These are phyloP conservation scores for Rosa hybrid DNA, from an alignment of 331 rosid genomes.

Conservation along the genomic window DNA sequence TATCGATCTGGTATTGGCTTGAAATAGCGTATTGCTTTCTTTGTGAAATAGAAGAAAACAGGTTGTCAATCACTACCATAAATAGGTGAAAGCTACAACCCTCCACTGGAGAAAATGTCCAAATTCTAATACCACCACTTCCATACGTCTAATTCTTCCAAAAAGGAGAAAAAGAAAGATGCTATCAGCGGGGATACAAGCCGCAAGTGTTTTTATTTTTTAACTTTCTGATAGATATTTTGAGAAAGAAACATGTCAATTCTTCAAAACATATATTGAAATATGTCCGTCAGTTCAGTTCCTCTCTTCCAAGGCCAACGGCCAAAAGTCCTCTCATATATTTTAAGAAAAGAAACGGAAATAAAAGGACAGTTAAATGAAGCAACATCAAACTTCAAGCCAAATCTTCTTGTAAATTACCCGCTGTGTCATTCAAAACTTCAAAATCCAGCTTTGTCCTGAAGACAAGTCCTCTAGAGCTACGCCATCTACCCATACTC, in stretches of 20 bases:
- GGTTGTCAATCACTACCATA: neutral
- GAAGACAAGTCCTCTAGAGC: conserved; percentile 44
- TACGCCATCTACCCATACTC: conserved; percentile 68
- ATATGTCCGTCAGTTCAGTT: conserved; percentile 1
- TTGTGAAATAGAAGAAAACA: neutral
- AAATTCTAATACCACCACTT: neutral
- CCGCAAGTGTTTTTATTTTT: neutral
- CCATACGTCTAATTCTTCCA: neutral
- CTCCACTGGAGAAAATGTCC: neutral
- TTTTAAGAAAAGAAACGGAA: neutral
- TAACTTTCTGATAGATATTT: neutral
- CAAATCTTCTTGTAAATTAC: conserved; percentile 42
- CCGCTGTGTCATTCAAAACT: conserved; percentile 66
- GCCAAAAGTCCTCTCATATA: conserved; percentile 27
- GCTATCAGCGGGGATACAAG: neutral
- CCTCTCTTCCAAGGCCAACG: conserved; percentile 24
- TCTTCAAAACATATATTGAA: conserved; percentile 15
- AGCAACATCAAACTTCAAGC: conserved; percentile 38
- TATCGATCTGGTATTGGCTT: too few relatives aligned
- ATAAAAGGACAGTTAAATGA: conserved; percentile 29
- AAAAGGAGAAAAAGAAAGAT: neutral
- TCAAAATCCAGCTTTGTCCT: conserved; percentile 44
- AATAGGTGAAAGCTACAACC: neutral
- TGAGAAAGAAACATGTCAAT: conserved; percentile 13
- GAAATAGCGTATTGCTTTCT: too few relatives aligned